A percentile compares a stretch with the other conserved stretches of the same genome.
Evolutionary conservation across 1,284 basidiomycete species (phyloP).

Genomic region (Golubevia pallescens): DNA sequence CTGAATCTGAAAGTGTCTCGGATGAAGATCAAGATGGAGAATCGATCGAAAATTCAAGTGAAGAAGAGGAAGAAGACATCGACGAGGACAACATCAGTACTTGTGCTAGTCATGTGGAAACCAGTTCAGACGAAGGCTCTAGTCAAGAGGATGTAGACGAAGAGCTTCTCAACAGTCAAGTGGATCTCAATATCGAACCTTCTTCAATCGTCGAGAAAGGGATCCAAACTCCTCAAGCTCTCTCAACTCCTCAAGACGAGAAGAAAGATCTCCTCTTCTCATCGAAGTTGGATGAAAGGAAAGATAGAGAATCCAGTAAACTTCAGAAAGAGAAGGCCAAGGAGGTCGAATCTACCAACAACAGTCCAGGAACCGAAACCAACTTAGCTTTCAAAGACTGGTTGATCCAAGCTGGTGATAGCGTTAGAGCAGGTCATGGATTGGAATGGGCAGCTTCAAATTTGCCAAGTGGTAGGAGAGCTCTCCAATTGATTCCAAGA

Average conservation of each 20-base stretch:
- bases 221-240: constrained; percentile 65
- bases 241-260: constrained; percentile 5
- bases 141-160: constrained; percentile 67
- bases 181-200: constrained; percentile 71
- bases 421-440: not conserved
- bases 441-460: constrained; percentile 17
- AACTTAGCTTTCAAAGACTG: constrained; percentile 23
- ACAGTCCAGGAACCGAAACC: not conserved
- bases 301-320: not conserved
- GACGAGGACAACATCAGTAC: constrained; percentile 57
- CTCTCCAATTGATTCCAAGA: not conserved
- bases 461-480: constrained; percentile 25
- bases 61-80: constrained; percentile 65
- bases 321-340: constrained; percentile 1
- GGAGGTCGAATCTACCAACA: constrained; percentile 4
- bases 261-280: constrained; percentile 8
- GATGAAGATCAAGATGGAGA: constrained; percentile 4
- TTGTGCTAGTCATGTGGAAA: constrained; percentile 6
- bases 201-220: constrained; percentile 61
- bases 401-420: constrained; percentile 33
- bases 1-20: not conserved
- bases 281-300: not conserved
- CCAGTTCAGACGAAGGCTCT: constrained; percentile 4
- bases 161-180: constrained; percentile 67
- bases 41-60: constrained; percentile 41